Evolutionary conservation across 305 asterid species (phyloP), one percentile per base, ranked within the genome.

Genomic region (Rubia occidens): DNA sequence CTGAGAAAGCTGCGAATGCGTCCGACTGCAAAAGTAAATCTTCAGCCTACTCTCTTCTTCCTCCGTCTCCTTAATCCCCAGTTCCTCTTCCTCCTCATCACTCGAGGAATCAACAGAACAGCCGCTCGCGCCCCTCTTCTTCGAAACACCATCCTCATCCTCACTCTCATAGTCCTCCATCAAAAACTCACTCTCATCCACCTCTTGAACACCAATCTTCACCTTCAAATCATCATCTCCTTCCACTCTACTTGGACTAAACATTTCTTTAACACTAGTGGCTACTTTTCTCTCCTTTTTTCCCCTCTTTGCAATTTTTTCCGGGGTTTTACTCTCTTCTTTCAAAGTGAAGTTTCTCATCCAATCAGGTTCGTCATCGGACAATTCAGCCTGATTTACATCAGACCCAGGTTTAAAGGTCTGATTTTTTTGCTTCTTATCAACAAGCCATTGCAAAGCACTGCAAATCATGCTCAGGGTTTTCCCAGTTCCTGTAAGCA

Each of bases 1-100:
- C 85, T 94, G 99, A 3, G 96, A 87, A 79, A 94, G 99, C 86
- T 94, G 99, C 14, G 99, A 90, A 80, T 94, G 99, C 1, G 99
- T 94, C 68, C 99, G 82, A 76, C 99, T 94, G 76, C 99, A 94
- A 69, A 94, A 94, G 66, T 86, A 94, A 68, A 94, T 69, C 85
- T 85, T 94, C 73, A 84, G 64, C 24, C 78, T 74, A 8, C 84
- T 70, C 77, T 86, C 95, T 73, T 79, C 89, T 68, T 81, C 91
- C 77, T 81, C 91, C 77, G 84, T 77, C 39, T 74, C 84, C 58
- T 63, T 80, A 47, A 74, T 35, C 45, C 68, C 83, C 66, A 79
- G 84, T 73, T 63, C 85, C 49, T 77, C 85, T 58, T 83, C 91
- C 66, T 90, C 97, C 64, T 86, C 99, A 70, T 88, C 97, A 40